Conservation (phyloP, 768 basidiomycete species). For the Nevesoporus exiguus region DNA sequence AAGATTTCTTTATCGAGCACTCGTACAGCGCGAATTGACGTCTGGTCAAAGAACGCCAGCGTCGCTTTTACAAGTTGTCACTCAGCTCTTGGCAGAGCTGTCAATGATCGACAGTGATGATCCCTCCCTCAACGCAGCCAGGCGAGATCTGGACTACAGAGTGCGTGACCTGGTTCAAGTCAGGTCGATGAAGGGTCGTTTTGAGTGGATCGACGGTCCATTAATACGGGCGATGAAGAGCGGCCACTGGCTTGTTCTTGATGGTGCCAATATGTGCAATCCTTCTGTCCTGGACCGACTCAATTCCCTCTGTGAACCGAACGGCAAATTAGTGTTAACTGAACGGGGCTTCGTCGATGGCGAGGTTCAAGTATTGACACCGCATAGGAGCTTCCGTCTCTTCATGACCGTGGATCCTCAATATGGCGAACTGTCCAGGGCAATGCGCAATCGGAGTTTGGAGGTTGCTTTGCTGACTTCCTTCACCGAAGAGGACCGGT, state of each 20-base stretch:
- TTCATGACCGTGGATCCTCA: constrained; percentile 94
- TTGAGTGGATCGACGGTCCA: constrained; percentile 96
- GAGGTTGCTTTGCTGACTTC: constrained; percentile 60
- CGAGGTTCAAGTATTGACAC: constrained; percentile 64
- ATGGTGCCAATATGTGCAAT: constrained; percentile 91
- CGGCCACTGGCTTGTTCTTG: constrained; percentile 88
- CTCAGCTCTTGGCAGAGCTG: constrained; percentile 30
- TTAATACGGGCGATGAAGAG: constrained; percentile 79
- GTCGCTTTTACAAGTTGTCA: constrained; percentile 24
- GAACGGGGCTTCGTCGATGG: constrained; percentile 87
- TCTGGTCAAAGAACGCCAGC: constrained; percentile 14
- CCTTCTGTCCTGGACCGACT: constrained; percentile 94
- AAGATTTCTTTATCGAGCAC: constrained; percentile 12
- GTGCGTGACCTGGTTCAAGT: constrained; percentile 22
- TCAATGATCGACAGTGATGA: constrained; percentile 11
- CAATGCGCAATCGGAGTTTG: constrained; percentile 96
- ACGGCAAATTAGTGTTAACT: constrained; percentile 79
- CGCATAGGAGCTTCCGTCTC: constrained; percentile 86
- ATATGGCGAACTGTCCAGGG: constrained; percentile 90
- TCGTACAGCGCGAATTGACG: constrained; percentile 17
- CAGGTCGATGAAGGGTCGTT: constrained; percentile 46
- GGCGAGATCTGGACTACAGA: constrained; percentile 16
- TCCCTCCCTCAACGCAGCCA: constrained; percentile 10
- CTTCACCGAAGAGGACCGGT: constrained; percentile 43
- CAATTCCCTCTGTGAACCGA: constrained; percentile 90